phyloP scores from a whole-genome alignment of 805 yeast genomes.

The Metschnikowia lunata region DNA sequence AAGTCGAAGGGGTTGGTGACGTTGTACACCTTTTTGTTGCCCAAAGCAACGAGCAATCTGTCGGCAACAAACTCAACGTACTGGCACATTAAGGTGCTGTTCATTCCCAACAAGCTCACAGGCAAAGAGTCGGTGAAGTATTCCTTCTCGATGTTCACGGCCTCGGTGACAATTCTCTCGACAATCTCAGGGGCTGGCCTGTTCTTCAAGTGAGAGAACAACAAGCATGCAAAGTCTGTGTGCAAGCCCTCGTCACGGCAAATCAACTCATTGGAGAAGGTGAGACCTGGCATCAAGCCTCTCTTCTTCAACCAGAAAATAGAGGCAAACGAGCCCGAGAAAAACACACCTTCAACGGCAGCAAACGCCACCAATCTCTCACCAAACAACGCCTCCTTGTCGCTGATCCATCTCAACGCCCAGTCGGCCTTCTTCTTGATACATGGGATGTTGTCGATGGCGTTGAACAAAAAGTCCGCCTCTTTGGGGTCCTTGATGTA shows the following conservation, averaged over 20 bases:
- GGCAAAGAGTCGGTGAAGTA: constrained; percentile 75
- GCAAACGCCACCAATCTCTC: constrained; percentile 98
- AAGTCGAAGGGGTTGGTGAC: constrained; percentile 94
- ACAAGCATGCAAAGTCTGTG: constrained; percentile 95
- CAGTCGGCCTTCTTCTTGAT: constrained; percentile 97
- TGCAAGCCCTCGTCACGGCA: constrained; percentile 99
- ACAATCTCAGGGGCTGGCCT: constrained; percentile 80
- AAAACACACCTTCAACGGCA: constrained; percentile 98
- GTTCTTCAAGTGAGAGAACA: constrained; percentile 88
- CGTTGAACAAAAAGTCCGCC: constrained; percentile 85
- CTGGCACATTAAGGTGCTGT: constrained; percentile 89
- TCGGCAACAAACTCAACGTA: constrained; percentile 98
- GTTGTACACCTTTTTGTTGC: constrained; percentile 84
- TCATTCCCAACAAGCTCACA: constrained; percentile 91
- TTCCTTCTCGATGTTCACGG: constrained; percentile 86
- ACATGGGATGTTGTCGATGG: constrained; percentile 94
- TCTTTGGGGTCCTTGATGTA: constrained; percentile 96
- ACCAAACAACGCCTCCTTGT: constrained; percentile 81
- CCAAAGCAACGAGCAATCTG: constrained; percentile 85
- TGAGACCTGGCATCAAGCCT: constrained; percentile 98
- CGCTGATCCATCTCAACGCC: constrained; percentile 97
- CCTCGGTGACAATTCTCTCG: constrained; percentile 86
- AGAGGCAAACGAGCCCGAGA: constrained; percentile 97
- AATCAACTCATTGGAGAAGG: constrained; percentile 95
- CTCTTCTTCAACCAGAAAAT: constrained; percentile 98